phyloP scores from a whole-genome alignment of 176 grass and related monocot species.

The Tillandsia fasciculata region DNA sequence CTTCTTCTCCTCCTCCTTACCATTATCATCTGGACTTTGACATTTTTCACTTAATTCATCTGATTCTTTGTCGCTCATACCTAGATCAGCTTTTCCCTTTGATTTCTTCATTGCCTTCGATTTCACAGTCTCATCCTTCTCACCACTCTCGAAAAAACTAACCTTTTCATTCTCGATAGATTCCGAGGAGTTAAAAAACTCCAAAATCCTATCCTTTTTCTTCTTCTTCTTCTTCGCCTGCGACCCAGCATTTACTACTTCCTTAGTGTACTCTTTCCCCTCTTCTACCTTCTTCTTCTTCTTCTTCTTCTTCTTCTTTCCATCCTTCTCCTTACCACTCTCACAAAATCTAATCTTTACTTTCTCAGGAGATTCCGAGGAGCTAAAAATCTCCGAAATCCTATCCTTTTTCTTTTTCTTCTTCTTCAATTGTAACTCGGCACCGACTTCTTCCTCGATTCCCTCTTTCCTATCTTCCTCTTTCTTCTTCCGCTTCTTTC shows the following conservation, averaged over 20 bases:
- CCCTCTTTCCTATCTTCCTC: neutral
- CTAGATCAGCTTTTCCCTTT: too few species aligned
- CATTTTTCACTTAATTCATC: neutral
- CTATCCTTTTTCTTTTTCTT: neutral
- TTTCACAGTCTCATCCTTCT: too few species aligned
- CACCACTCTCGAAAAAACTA: too few species aligned
- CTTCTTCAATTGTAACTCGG: neutral
- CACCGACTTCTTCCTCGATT: neutral
- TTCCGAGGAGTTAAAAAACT: too few species aligned
- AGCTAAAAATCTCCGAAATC: too few species aligned
- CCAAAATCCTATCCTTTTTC: neutral
- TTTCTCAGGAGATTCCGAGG: too few species aligned
- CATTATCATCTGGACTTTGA: neutral
- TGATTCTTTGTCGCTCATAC: too few species aligned
- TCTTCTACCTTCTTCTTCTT: neutral
- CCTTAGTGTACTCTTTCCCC: neutral
- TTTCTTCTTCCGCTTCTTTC: constrained; percentile 4
- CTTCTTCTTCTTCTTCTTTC: too few species aligned
- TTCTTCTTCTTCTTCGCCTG: neutral
- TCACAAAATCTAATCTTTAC: too few species aligned
- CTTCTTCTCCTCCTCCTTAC: constrained; percentile 14
- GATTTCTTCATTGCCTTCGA: too few species aligned
- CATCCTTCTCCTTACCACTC: too few species aligned
- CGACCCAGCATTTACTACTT: neutral
- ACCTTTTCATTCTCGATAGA: too few species aligned